Percentiles rank a stretch among this genome's conserved stretches.
Conservation (phyloP, 805 yeast species). For the Maudiozyma barnettii region DNA sequence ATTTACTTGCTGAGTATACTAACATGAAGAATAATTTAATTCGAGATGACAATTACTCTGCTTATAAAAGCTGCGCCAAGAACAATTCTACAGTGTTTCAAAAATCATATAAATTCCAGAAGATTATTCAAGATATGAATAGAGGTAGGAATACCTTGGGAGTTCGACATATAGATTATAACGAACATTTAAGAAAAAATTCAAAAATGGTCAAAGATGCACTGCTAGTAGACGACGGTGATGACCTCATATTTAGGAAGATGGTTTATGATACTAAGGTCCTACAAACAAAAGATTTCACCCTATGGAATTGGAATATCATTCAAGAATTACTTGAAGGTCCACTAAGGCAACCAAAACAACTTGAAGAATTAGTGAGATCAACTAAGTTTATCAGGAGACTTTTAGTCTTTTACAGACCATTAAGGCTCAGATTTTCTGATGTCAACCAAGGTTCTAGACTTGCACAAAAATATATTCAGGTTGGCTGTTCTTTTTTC, state of each 20-base stretch:
- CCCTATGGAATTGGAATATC: slow-evolving; percentile 82
- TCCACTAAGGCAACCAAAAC: slow-evolving; percentile 60
- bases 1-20: slow-evolving; percentile 53
- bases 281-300: slow-evolving; percentile 64
- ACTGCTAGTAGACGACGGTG: slow-evolving; percentile 31
- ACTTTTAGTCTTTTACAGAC: slow-evolving; percentile 77
- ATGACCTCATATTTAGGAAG: slow-evolving; percentile 58
- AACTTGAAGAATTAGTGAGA: slow-evolving; percentile 67
- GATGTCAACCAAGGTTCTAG: slow-evolving; percentile 39
- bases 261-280: slow-evolving; percentile 63
- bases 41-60: slow-evolving; percentile 19
- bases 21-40: slow-evolving; percentile 43
- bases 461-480: slow-evolving; percentile 47
- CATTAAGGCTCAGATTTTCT: slow-evolving; percentile 78
- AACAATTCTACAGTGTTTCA: slow-evolving; percentile 6
- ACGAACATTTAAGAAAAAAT: slow-evolving; percentile 15
- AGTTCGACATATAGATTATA: slow-evolving; percentile 20
- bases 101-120: slow-evolving; percentile 39
- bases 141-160: slow-evolving; percentile 33
- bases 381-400: slow-evolving; percentile 83
- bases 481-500: slow-evolving; percentile 68
- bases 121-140: slow-evolving; percentile 32
- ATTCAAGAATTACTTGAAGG: slow-evolving; percentile 69
- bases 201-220: slow-evolving; percentile 18
- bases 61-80: neutral